Conservation (phyloP, 371 early-diverging fungal species). For the Smittium mucronatum region DNA sequence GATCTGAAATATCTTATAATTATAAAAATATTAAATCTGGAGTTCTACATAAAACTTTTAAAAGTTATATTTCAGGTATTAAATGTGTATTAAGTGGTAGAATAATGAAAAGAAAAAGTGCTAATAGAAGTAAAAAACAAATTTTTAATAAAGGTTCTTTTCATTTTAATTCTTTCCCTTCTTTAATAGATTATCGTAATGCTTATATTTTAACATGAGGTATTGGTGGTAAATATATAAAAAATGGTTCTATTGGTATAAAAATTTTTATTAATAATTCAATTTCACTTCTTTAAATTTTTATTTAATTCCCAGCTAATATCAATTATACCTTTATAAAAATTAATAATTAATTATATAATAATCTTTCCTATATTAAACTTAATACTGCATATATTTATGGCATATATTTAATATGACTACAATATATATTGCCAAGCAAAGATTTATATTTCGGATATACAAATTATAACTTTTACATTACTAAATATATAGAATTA, state of each 20-base stretch:
- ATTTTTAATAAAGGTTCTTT: slow-evolving; percentile 16
- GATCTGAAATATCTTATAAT: slow-evolving; percentile 30
- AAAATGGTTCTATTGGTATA: slow-evolving; percentile 27
- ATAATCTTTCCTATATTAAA: slow-evolving; percentile 13
- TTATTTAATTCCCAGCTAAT: neutral
- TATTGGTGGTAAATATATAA: slow-evolving; percentile 29
- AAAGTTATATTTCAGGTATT: slow-evolving; percentile 14
- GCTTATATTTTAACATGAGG: slow-evolving; percentile 27
- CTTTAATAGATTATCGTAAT: slow-evolving; percentile 25
- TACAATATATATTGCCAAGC: too few relatives aligned
- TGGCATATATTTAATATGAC: too few relatives aligned
- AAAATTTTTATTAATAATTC: slow-evolving; percentile 24
- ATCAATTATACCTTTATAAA: slow-evolving; percentile 13
- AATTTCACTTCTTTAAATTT: neutral
- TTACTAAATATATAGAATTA: too few relatives aligned
- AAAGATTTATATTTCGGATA: too few relatives aligned
- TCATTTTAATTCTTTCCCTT: slow-evolving; percentile 15
- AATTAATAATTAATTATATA: slow-evolving; percentile 7
- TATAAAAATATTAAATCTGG: slow-evolving; percentile 30
- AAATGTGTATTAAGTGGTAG: slow-evolving; percentile 13
- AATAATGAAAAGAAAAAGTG: slow-evolving; percentile 14
- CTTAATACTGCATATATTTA: too few relatives aligned
- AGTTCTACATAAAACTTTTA: slow-evolving; percentile 26
- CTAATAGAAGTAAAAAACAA: slow-evolving; percentile 16
- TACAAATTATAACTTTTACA: too few relatives aligned